Evolutionary conservation across 2,329 filamentous ascomycete species (phyloP).

Genomic region (Fusarium sp.): DNA sequence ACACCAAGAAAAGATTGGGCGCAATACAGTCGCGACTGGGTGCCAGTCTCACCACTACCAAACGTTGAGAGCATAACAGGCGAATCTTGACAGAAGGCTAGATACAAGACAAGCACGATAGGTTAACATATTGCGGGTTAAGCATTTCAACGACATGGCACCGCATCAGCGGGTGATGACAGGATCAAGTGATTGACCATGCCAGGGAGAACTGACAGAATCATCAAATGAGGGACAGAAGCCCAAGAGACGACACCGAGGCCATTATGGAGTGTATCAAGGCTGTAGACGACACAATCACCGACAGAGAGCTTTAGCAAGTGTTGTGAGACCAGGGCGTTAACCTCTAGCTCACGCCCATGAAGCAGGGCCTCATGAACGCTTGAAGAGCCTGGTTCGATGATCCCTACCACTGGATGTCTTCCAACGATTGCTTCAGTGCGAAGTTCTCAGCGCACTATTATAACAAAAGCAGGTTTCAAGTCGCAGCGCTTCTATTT

Average conservation of each 20-base stretch:
- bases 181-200: background rate
- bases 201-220: background rate
- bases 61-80: background rate
- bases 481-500: background rate
- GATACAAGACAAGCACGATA: background rate
- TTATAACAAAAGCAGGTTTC: background rate
- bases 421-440: background rate
- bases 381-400: background rate
- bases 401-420: background rate
- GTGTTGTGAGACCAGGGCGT: background rate
- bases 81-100: no score
- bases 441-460: background rate
- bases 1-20: background rate
- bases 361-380: background rate
- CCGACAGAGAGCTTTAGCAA: background rate
- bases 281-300: background rate
- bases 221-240: background rate
- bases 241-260: background rate
- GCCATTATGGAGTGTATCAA: background rate
- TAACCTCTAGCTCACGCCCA: background rate
- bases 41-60: background rate
- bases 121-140: background rate
- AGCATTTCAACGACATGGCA: background rate
- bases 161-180: background rate
- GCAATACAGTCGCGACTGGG: background rate